Evolutionary conservation across 1,139 yeast genomes (phyloP).

Genomic region (Pichia sp.): DNA sequence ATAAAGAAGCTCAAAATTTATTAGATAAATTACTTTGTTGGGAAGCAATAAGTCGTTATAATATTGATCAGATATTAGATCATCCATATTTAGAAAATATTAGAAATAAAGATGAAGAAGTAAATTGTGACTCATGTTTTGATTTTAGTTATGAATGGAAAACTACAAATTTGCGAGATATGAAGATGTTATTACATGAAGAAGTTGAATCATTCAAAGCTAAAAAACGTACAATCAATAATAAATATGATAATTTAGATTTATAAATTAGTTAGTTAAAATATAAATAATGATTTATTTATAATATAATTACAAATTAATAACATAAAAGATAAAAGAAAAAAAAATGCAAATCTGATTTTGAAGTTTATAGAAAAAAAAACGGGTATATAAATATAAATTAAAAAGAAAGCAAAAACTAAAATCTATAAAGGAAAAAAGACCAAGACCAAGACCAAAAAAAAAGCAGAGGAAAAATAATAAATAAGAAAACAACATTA

Average conservation of each 20-base stretch:
- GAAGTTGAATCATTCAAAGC: conserved; percentile 39
- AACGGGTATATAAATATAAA: no score
- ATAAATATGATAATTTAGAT: neutral
- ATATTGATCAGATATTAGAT: conserved; percentile 44
- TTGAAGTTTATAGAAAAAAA: no score
- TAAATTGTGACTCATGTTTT: conserved; percentile 40
- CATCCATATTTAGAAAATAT: conserved; percentile 46
- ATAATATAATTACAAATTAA: no score
- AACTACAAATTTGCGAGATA: conserved; percentile 33
- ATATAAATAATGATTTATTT: no score
- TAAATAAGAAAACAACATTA: no score
- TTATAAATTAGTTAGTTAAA: neutral
- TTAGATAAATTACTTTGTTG: conserved; percentile 50
- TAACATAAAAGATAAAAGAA: no score
- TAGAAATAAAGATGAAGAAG: conserved; percentile 47
- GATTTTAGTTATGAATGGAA: conserved; percentile 57
- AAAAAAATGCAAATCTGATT: no score
- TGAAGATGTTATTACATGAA: conserved; percentile 39
- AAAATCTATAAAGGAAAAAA: no score
- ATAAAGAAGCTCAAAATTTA: conserved; percentile 40
- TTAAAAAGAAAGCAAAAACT: no score
- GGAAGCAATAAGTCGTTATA: conserved; percentile 46
- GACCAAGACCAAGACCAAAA: no score
- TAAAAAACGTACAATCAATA: conserved; percentile 18
- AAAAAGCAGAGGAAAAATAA: no score